Conservation (phyloP, 352 stramenopile genomes). For the Globisporangium spiculum region DNA sequence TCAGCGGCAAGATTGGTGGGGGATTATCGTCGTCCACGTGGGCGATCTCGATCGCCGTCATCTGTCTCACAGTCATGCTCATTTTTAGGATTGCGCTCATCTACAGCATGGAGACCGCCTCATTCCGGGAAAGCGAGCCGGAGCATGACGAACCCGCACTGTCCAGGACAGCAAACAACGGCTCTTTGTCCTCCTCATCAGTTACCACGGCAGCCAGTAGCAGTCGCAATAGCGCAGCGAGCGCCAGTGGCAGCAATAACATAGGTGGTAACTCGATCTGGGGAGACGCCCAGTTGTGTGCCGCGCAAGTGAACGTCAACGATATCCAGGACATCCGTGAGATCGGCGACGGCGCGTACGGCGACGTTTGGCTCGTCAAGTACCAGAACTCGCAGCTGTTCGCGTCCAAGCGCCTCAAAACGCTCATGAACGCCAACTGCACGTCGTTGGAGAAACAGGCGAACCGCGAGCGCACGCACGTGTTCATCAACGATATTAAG, state of each 20-base stretch:
- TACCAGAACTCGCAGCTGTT: neutral
- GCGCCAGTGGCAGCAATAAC: neutral
- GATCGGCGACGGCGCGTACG: neutral
- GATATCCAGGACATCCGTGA: neutral
- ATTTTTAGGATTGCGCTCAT: neutral
- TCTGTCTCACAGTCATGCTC: neutral
- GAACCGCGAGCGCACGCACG: neutral
- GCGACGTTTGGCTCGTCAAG: constrained; percentile 2
- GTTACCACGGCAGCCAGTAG: neutral
- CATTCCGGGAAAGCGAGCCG: neutral
- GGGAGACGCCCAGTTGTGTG: neutral
- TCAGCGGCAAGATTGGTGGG: neutral
- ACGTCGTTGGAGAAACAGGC: neutral
- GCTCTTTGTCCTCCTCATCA: neutral
- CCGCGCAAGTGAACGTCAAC: neutral
- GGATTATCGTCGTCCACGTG: neutral
- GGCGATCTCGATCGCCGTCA: neutral
- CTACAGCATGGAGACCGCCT: neutral
- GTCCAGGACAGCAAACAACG: too few species aligned
- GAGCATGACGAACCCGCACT: neutral
- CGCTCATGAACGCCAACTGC: neutral
- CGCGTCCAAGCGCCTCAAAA: constrained; percentile 2
- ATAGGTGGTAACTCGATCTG: neutral
- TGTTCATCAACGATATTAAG: neutral
- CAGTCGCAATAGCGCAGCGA: neutral